Base-by-base conservation (phyloP, 2,329 filamentous ascomycete genomes). In the Diaporthe helianthi region DNA sequence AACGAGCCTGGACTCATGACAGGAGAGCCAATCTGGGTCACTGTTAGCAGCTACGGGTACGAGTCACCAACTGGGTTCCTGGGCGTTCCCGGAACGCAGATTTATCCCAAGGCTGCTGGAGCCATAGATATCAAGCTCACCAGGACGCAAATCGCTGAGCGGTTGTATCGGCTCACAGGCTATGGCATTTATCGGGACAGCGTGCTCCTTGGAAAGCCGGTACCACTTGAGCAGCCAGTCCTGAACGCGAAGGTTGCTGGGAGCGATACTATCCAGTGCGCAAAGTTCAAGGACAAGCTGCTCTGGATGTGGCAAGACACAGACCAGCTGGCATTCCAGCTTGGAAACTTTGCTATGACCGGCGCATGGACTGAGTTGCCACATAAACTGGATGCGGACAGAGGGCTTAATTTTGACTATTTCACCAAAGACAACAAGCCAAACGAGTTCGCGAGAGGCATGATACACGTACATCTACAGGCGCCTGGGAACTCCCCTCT, bases 281-380 rank as follows among this genome's bases (percentile, higher is more conserved):
- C 26, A 2, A 63, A 38, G 2, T 71, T 67, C 44, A 24, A 67
- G 19, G 64, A 46, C 2, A 71, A 65, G 24, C 58, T 71, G 13
- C 64, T 71, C 2, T 71, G 70, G 70, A 69, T 71, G 67, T 71
- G 70, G 70, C 70, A 71, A n/a, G 70, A 71, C 26, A 71, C 70
- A 8, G 70, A 71, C 8, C 70, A 63, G 51, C 41, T 71, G 55
- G 53, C 47, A 7, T 71, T 71, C 12, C 55, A 58, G 41, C 61
- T 71, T 15, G 70, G 70, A 6, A 71, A 71, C 29, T 71, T 71
- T 29, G 36, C 47, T 4, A 71, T 71, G 70, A 69, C 70, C n/a
- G 70, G 63, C 17, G 70, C 70, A 8, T 60, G 58, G 26, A 71
- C 70, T 2, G 67, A 71, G 22, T 17, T 71, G 19, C 63, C 70